phyloP scores from a whole-genome alignment of 2,329 filamentous ascomycete species.

The Colletotrichum sp. region DNA sequence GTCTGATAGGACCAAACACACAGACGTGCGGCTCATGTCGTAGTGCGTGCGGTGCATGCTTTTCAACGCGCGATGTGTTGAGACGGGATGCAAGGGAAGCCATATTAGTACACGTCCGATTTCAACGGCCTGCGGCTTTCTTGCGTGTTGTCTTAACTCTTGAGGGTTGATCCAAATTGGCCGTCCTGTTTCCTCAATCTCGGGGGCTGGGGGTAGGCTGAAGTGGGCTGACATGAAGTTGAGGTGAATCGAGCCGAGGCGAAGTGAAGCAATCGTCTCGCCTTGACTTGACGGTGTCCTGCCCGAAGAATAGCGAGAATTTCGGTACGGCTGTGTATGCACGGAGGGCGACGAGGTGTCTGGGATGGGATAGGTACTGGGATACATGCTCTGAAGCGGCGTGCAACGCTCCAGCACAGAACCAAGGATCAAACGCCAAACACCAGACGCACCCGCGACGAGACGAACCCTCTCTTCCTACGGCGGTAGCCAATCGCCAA shows the following conservation, averaged over 20 bases:
- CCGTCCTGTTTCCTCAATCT: not conserved
- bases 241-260: not conserved
- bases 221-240: not conserved
- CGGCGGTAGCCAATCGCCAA: not conserved
- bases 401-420: no score
- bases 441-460: constrained; percentile 13
- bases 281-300: not conserved
- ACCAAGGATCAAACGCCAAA: constrained; percentile 3
- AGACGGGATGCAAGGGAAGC: not conserved
- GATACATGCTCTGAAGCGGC: not conserved
- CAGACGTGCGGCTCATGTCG: not conserved
- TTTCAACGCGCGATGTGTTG: not conserved
- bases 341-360: not conserved
- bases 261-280: not conserved
- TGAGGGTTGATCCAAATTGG: not conserved
- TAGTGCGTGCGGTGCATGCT: not conserved
- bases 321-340: not conserved
- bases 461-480: constrained; percentile 3
- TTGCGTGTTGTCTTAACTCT: not conserved
- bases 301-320: not conserved
- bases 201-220: not conserved
- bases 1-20: not conserved
- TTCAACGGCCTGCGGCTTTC: not conserved
- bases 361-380: not conserved
- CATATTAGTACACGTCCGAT: not conserved